These are phyloP conservation scores for Citrus australasica DNA, from an alignment of 345 rosid genomes.

Conservation along the genomic window DNA sequence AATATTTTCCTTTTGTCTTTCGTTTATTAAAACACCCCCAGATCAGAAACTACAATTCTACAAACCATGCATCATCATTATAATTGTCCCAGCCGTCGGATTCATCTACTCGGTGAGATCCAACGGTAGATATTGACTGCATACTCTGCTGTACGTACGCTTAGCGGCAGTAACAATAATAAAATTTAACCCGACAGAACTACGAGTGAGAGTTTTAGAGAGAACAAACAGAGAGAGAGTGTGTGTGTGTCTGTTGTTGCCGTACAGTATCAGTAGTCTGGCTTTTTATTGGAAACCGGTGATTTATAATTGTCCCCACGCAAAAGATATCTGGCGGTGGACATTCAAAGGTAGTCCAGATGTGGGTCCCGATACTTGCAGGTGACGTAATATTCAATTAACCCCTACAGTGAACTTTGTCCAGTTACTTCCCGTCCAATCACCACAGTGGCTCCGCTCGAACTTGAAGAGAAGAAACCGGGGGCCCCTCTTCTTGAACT, in stretches of 20 bases:
- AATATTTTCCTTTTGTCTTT: neutral
- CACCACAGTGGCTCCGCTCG: neutral
- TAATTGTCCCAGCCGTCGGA: neutral
- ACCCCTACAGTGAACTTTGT: constrained; percentile 10
- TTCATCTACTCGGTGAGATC: neutral
- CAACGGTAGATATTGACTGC: neutral
- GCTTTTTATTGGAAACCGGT: constrained; percentile 29
- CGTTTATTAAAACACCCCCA: neutral
- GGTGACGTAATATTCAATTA: constrained; percentile 30
- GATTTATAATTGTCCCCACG: constrained; percentile 18
- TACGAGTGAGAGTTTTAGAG: neutral
- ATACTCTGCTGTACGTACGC: neutral
- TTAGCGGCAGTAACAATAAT: neutral
- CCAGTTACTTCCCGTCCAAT: constrained; percentile 5
- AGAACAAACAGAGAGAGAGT: neutral
- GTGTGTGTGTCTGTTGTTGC: neutral
- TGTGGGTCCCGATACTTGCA: constrained; percentile 8
- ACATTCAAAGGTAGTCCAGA: constrained; percentile 19
- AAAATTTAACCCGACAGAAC: neutral
- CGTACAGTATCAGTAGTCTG: constrained; percentile 16
- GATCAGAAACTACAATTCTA: too few relatives aligned
- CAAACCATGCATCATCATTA: too few relatives aligned
- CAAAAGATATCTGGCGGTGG: constrained; percentile 34
- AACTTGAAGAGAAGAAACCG: neutral
- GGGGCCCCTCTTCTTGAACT: neutral